A percentile compares a stretch with the other conserved stretches of the same genome.
Conservation (phyloP, 495 filamentous ascomycete genomes). For the Hypoxylon lenormandii region DNA sequence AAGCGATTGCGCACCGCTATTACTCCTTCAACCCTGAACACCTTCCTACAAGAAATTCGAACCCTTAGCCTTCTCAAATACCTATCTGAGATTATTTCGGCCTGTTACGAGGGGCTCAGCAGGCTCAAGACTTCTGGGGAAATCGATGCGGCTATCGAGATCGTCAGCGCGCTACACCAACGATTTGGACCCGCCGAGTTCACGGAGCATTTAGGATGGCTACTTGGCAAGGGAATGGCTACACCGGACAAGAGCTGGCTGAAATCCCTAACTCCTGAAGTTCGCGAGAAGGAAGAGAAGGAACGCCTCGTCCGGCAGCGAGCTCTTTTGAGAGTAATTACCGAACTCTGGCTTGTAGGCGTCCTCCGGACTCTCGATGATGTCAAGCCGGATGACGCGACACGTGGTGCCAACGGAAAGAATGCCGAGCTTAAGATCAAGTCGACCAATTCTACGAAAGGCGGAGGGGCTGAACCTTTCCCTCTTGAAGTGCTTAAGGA, state of each 20-base stretch:
- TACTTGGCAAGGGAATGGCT: conserved; percentile 88
- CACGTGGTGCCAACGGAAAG: conserved; percentile 67
- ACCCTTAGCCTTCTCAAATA: conserved; percentile 96
- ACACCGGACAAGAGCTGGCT: conserved; percentile 89
- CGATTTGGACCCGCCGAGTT: conserved; percentile 92
- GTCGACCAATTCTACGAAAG: conserved; percentile 60
- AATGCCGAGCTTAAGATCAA: conserved; percentile 67
- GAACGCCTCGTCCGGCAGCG: conserved; percentile 88
- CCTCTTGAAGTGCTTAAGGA: conserved; percentile 97
- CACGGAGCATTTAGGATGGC: conserved; percentile 90
- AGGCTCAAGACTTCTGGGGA: conserved; percentile 90
- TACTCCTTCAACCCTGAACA: conserved; percentile 76
- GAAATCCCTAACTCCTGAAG: conserved; percentile 80
- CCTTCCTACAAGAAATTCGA: conserved; percentile 90
- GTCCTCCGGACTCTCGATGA: conserved; percentile 90
- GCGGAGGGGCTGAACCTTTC: conserved; percentile 81
- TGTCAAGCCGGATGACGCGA: conserved; percentile 84
- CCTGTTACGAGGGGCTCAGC: conserved; percentile 93
- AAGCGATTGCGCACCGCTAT: conserved; percentile 93
- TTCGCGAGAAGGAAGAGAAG: conserved; percentile 94
- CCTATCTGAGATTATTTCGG: conserved; percentile 96
- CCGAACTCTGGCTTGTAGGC: conserved; percentile 95
- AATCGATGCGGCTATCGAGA: conserved; percentile 89
- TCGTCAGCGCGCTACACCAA: conserved; percentile 94
- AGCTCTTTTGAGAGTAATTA: conserved; percentile 85